Conservation (phyloP, 1,284 basidiomycete genomes). For the Mycena citricolor region DNA sequence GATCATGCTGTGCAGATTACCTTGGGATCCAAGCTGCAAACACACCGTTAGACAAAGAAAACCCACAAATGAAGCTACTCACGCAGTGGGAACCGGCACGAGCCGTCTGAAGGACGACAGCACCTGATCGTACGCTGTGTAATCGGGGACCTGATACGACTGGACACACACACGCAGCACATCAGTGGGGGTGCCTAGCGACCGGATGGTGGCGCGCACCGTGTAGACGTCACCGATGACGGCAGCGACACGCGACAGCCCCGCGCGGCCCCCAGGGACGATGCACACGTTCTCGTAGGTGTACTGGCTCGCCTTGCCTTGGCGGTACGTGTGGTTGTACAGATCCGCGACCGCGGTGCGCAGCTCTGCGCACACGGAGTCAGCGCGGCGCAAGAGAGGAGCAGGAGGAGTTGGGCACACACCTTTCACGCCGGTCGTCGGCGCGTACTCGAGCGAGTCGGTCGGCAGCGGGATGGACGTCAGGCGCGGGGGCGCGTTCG, state of each 20-base stretch:
- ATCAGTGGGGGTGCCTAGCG: neutral
- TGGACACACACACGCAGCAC: conserved; percentile 31
- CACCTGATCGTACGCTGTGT: conserved; percentile 85
- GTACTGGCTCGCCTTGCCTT: conserved; percentile 80
- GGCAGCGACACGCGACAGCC: conserved; percentile 86
- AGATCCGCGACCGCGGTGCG: conserved; percentile 80
- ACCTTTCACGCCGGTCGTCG: conserved; percentile 90
- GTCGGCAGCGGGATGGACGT: conserved; percentile 60
- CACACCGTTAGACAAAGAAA: conserved; percentile 10
- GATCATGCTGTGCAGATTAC: conserved; percentile 32
- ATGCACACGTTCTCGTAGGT: conserved; percentile 91
- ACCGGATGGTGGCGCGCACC: conserved; percentile 36
- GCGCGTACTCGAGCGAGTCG: conserved; percentile 89
- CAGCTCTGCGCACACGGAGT: conserved; percentile 37
- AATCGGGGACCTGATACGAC: conserved; percentile 86
- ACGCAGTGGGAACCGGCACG: conserved; percentile 88
- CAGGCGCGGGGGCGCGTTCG: conserved; percentile 69
- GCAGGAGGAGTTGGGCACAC: conserved; percentile 13
- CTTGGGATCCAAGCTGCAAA: conserved; percentile 55
- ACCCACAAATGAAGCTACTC: conserved; percentile 32
- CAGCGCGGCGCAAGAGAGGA: conserved; percentile 2
- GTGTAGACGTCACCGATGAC: conserved; percentile 86
- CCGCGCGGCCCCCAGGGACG: conserved; percentile 87
- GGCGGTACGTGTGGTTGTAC: conserved; percentile 87
- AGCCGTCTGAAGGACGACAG: conserved; percentile 86